Conservation (phyloP, 495 filamentous ascomycete species). For the Neurospora sp. region DNA sequence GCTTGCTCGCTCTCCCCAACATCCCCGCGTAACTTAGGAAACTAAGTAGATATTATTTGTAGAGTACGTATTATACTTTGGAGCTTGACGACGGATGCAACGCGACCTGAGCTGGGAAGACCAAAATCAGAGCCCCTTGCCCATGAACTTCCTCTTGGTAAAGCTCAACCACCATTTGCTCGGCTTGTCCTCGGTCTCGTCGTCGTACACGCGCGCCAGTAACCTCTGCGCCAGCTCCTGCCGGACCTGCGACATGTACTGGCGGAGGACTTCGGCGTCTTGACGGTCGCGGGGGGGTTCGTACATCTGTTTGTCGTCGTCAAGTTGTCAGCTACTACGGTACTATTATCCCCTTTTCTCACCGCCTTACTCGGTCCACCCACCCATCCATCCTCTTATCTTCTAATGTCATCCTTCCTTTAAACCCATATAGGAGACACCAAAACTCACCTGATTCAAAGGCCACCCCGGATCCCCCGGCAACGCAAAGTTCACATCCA, state of each 20-base stretch:
- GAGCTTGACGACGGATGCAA: not conserved
- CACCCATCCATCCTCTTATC: no score
- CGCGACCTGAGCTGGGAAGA: not conserved
- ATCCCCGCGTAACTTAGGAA: not conserved
- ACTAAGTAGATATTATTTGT: not conserved
- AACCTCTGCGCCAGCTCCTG: constrained; percentile 80
- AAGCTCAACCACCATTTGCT: constrained; percentile 99
- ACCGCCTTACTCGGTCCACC: no score
- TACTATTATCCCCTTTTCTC: no score
- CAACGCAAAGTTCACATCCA: constrained; percentile 83
- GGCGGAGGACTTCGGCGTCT: constrained; percentile 75
- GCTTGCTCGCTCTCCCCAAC: not conserved
- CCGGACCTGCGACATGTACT: constrained; percentile 84
- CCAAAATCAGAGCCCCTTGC: constrained; percentile 60
- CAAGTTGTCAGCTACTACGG: no score
- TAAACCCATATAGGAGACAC: no score
- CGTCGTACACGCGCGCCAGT: constrained; percentile 76
- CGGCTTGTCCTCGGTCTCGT: constrained; percentile 62
- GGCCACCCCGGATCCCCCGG: constrained; percentile 93
- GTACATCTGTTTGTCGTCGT: constrained; percentile 44
- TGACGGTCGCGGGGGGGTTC: constrained; percentile 68
- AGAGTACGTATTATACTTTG: not conserved
- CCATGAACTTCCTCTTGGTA: constrained; percentile 98
- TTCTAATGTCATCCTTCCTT: no score
- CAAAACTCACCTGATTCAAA: constrained; percentile 62